phyloP scores from a whole-genome alignment of 371 early-diverging fungal genomes.

The Smittium culicis region DNA sequence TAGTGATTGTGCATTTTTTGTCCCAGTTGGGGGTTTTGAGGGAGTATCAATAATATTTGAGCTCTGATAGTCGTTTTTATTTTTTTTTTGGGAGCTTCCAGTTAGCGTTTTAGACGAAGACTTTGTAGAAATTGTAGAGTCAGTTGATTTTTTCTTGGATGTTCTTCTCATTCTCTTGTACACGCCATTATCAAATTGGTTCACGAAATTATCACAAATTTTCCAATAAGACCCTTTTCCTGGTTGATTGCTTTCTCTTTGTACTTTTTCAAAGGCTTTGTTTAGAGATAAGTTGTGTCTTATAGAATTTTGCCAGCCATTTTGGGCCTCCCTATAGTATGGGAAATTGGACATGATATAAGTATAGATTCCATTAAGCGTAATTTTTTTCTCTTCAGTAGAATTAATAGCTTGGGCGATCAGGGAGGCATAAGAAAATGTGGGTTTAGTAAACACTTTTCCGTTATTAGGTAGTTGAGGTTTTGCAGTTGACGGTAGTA shows the following conservation, averaged over 20 bases:
- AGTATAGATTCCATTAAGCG: slow-evolving; percentile 75
- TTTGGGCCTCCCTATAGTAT: slow-evolving; percentile 64
- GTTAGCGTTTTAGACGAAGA: not conserved
- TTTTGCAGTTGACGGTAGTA: slow-evolving; percentile 12
- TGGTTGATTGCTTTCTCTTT: slow-evolving; percentile 66
- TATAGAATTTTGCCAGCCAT: slow-evolving; percentile 92
- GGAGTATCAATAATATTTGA: too few relatives aligned
- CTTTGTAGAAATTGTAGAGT: not conserved
- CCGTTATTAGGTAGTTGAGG: not conserved
- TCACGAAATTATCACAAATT: slow-evolving; percentile 35
- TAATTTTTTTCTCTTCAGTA: slow-evolving; percentile 49
- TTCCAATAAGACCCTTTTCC: slow-evolving; percentile 94
- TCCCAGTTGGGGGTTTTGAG: too few relatives aligned
- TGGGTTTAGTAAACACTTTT: slow-evolving; percentile 43
- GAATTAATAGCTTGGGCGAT: slow-evolving; percentile 79
- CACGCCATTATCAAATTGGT: slow-evolving; percentile 43
- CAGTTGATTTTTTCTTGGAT: slow-evolving; percentile 14
- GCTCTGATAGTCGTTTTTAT: too few relatives aligned
- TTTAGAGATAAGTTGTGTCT: slow-evolving; percentile 93
- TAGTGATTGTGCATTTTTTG: too few relatives aligned
- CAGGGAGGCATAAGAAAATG: slow-evolving; percentile 71
- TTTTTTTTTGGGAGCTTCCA: too few relatives aligned
- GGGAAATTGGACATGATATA: slow-evolving; percentile 66
- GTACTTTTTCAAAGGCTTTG: slow-evolving; percentile 81
- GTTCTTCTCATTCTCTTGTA: slow-evolving; percentile 43